A percentile compares a stretch with the other conserved stretches of the same genome.
phyloP scores from a whole-genome alignment of 331 rosid genomes.

The Quercus phellos region DNA sequence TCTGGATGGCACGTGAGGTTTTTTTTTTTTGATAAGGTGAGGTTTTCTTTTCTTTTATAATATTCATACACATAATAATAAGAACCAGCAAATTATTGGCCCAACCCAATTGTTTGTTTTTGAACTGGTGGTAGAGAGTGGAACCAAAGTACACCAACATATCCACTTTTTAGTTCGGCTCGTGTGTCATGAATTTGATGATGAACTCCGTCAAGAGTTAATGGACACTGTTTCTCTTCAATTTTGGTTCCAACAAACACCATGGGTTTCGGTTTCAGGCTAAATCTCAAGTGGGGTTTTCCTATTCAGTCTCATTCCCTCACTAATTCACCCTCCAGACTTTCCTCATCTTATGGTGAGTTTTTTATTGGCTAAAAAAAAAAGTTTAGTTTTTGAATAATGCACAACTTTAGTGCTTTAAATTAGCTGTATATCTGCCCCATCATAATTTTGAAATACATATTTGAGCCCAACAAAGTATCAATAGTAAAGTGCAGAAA shows the following conservation, averaged over 20 bases:
- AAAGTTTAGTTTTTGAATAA: neutral
- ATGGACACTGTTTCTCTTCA: constrained; percentile 40
- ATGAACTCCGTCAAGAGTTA: constrained; percentile 26
- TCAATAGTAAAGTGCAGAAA: neutral
- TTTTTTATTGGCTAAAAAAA: constrained; percentile 8
- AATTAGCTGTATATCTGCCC: neutral
- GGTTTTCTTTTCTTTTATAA: no score
- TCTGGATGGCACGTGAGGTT: no score
- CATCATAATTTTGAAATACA: neutral
- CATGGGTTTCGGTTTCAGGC: constrained; percentile 68
- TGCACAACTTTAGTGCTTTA: neutral
- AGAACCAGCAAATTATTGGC: no score
- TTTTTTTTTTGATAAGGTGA: no score
- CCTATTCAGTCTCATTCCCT: constrained; percentile 46
- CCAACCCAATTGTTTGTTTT: no score
- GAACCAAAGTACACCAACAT: constrained; percentile 10
- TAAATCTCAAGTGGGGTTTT: constrained; percentile 42
- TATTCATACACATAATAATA: no score
- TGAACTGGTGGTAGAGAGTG: constrained; percentile 46
- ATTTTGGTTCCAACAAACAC: constrained; percentile 18
- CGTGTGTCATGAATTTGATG: neutral
- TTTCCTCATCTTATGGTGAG: constrained; percentile 60
- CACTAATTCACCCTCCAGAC: constrained; percentile 32
- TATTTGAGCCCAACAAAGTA: neutral
- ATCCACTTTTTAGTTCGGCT: constrained; percentile 19